A percentile compares a stretch with the other conserved stretches of the same genome.
phyloP scores from a whole-genome alignment of 2,329 filamentous ascomycete genomes.

The Trichoderma citrinoviride region DNA sequence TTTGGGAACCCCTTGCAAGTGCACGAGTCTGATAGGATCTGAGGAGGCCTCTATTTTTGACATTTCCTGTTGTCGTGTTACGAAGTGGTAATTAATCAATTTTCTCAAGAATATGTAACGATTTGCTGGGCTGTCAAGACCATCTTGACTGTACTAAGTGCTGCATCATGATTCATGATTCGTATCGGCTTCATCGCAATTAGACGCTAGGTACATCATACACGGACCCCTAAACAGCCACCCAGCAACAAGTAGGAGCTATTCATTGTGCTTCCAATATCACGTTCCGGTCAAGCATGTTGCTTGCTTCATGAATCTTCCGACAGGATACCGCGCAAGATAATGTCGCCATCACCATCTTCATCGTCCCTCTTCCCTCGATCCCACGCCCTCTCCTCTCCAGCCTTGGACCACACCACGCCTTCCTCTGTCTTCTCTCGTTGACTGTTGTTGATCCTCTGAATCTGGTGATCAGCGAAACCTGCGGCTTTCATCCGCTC shows the following conservation, averaged over 20 bases:
- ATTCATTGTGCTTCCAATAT: background rate
- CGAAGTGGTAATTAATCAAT: too few relatives aligned
- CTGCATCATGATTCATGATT: background rate
- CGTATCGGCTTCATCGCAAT: background rate
- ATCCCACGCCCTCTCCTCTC: constrained; percentile 64
- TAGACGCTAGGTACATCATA: background rate
- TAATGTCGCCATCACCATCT: background rate
- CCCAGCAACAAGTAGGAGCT: background rate
- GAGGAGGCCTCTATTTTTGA: too few relatives aligned
- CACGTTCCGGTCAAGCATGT: background rate
- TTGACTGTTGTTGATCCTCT: constrained; percentile 52
- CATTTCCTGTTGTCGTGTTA: too few relatives aligned
- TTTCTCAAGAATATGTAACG: too few relatives aligned
- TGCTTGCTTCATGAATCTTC: constrained; percentile 14
- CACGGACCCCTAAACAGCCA: background rate
- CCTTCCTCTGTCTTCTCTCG: constrained; percentile 57
- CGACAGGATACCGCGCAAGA: constrained; percentile 21
- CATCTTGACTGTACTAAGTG: too few relatives aligned
- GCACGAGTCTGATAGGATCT: background rate
- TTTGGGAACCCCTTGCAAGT: background rate
- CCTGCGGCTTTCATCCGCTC: constrained; percentile 74
- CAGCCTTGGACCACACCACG: constrained; percentile 69
- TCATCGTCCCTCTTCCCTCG: constrained; percentile 44
- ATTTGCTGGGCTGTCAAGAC: background rate
- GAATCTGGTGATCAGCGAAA: constrained; percentile 72